Conservation (phyloP, 1,284 basidiomycete genomes). For the Psilocybe mexicana region DNA sequence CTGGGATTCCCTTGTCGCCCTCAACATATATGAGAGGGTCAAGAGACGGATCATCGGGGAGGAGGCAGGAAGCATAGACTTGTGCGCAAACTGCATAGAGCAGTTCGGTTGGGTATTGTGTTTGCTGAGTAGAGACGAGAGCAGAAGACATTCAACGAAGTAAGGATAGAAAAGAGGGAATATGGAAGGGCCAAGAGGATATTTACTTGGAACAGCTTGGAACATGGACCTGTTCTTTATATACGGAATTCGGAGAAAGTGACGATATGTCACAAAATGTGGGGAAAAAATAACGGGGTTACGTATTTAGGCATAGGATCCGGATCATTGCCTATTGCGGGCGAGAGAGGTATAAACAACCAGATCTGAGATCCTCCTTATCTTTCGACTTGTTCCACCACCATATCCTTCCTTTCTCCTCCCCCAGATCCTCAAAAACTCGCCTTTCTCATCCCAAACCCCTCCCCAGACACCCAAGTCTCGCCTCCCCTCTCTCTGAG, state of each 20-base stretch:
- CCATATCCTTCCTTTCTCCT: conserved; percentile 5
- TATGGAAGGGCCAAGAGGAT: conserved; percentile 1
- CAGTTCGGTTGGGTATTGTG: conserved; percentile 62
- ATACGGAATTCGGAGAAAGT: conserved; percentile 13
- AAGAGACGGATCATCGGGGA: conserved; percentile 55
- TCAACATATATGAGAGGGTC: conserved; percentile 64
- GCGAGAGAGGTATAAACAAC: background rate
- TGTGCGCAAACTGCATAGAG: conserved; percentile 68
- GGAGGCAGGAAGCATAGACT: conserved; percentile 62
- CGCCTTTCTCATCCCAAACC: background rate
- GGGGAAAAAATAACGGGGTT: conserved; percentile 12
- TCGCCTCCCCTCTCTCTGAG: background rate
- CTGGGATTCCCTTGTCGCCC: conserved; percentile 47
- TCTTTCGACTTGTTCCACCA: conserved; percentile 8
- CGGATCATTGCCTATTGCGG: conserved; percentile 9
- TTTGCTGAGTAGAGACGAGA: conserved; percentile 8
- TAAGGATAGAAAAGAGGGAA: background rate
- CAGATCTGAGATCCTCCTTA: conserved; percentile 17
- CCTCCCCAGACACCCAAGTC: background rate
- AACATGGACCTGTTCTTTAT: conserved; percentile 2
- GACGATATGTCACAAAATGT: conserved; percentile 9
- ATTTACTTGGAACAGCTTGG: background rate
- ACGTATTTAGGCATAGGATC: conserved; percentile 6
- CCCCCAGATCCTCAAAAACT: conserved; percentile 4
- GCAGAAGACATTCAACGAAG: conserved; percentile 11